Evolutionary conservation across 306 rosid genomes (phyloP).

Genomic region (Gillenia trifoliata): DNA sequence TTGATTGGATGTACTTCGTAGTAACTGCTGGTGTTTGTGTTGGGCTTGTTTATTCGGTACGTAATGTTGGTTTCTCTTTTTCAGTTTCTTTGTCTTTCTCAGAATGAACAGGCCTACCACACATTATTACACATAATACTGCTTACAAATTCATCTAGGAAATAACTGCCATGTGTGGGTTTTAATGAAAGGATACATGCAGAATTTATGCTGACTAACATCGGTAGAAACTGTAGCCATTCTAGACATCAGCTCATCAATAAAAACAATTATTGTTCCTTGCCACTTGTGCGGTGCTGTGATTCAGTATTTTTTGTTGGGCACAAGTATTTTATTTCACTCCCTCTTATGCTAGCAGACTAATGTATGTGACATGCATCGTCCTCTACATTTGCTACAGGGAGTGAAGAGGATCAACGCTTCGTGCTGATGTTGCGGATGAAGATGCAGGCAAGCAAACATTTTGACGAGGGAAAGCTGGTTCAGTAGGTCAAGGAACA

Average conservation of each 20-base stretch:
- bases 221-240: background rate
- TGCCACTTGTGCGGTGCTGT: background rate
- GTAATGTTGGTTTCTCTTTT: conserved; percentile 21
- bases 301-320: background rate
- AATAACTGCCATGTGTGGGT: background rate
- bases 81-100: background rate
- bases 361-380: background rate
- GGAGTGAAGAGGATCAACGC: conserved; percentile 43
- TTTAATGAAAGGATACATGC: background rate
- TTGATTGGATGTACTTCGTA: conserved; percentile 92
- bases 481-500: conserved; percentile 28
- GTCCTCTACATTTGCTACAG: conserved; percentile 37
- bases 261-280: background rate
- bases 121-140: background rate
- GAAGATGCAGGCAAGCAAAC: conserved; percentile 42
- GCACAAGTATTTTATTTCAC: background rate
- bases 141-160: background rate
- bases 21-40: conserved; percentile 66
- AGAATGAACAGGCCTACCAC: background rate
- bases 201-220: background rate
- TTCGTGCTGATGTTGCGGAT: conserved; percentile 30
- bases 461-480: conserved; percentile 43
- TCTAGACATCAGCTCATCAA: background rate
- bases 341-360: background rate
- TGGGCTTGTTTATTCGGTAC: conserved; percentile 87